Percentiles rank a stretch among this genome's conserved stretches.
Conservation (phyloP, 148 eudicot species). For the Heliosperma pusillum region DNA sequence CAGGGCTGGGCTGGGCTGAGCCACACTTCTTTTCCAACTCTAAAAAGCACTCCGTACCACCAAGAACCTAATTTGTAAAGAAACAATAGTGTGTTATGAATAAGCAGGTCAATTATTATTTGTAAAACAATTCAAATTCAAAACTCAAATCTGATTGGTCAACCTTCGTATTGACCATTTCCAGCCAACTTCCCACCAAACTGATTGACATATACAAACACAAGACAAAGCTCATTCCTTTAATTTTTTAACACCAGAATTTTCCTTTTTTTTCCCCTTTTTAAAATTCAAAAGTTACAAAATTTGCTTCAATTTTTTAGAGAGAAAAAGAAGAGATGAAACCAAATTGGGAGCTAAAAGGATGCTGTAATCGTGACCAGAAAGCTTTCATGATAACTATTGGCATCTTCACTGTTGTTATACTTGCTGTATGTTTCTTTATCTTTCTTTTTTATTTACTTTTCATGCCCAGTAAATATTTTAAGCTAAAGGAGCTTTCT, state of each 20-base stretch:
- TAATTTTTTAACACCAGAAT: background rate
- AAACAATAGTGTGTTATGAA: no score
- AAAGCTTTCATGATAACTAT: constrained; percentile 54
- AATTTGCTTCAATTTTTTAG: no score
- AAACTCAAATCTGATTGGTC: constrained; percentile 10
- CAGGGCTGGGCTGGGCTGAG: no score
- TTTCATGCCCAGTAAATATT: background rate
- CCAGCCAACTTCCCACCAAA: constrained; percentile 17
- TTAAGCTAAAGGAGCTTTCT: background rate
- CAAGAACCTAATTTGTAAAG: no score
- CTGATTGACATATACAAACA: background rate
- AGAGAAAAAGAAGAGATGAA: constrained; percentile 14
- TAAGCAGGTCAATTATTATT: background rate
- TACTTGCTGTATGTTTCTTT: constrained; percentile 45
- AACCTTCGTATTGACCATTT: background rate
- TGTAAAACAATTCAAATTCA: background rate
- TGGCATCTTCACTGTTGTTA: constrained; percentile 60
- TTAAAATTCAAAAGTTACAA: no score
- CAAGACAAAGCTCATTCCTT: background rate
- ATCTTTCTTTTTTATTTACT: background rate
- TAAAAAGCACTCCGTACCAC: no score
- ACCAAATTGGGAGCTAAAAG: constrained; percentile 72
- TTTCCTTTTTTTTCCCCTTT: background rate
- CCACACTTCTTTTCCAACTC: no score
- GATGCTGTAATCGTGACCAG: constrained; percentile 68